A percentile compares a stretch with the other conserved stretches of the same genome.
Evolutionary conservation across 495 filamentous ascomycete genomes (phyloP).

Genomic region (Daldinia loculata): DNA sequence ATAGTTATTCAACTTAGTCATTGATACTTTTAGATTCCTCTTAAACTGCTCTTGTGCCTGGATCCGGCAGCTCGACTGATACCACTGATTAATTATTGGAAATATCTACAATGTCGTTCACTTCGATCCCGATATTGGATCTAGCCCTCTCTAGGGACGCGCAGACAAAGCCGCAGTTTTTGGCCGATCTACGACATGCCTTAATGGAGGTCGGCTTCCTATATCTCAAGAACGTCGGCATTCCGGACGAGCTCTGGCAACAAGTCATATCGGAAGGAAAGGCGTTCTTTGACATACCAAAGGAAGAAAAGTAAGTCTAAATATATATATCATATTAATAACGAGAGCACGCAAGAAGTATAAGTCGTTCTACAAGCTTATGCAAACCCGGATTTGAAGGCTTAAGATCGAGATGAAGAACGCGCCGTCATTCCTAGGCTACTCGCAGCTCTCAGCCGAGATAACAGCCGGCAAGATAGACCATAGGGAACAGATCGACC

Average conservation of each 20-base stretch:
- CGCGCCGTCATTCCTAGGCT: constrained; percentile 69
- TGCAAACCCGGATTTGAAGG: constrained; percentile 46
- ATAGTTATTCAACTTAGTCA: constrained; percentile 1
- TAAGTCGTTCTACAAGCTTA: constrained; percentile 9
- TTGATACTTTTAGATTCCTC: not conserved
- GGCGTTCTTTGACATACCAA: constrained; percentile 82
- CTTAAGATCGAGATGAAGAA: constrained; percentile 92
- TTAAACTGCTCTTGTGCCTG: not conserved
- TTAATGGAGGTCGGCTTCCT: constrained; percentile 93
- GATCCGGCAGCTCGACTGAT: not conserved
- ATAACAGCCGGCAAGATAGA: constrained; percentile 68
- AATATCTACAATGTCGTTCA: constrained; percentile 67
- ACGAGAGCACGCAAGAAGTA: not conserved
- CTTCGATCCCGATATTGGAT: constrained; percentile 81
- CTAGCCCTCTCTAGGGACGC: constrained; percentile 69
- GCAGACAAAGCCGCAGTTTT: constrained; percentile 77
- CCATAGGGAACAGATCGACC: constrained; percentile 90
- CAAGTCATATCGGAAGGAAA: constrained; percentile 74
- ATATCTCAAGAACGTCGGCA: constrained; percentile 86
- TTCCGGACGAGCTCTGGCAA: constrained; percentile 70
- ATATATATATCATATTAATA: not conserved
- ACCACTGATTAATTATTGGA: too few relatives aligned
- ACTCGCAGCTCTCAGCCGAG: constrained; percentile 68
- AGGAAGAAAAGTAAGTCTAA: constrained; percentile 72
- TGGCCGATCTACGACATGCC: constrained; percentile 76